Percentiles rank a stretch among this genome's conserved stretches.
phyloP scores from a whole-genome alignment of 768 basidiomycete species.

The Rhodosporidiobolus sp. region DNA sequence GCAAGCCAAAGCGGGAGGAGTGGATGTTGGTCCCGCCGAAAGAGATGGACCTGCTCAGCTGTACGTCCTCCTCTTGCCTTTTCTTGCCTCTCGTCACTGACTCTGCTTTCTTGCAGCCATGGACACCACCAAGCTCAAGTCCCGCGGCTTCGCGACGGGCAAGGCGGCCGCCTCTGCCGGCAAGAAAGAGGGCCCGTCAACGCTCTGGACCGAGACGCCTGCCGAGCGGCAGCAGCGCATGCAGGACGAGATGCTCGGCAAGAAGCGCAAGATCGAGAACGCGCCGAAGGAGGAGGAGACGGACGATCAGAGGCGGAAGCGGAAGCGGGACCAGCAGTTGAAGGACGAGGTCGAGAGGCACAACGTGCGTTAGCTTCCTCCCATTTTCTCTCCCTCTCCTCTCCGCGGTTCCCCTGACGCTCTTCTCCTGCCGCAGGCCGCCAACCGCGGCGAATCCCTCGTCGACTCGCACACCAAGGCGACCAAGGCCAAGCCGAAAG shows the following conservation, averaged over 20 bases:
- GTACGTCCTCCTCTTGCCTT: conserved; percentile 54
- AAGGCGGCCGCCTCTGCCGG: conserved; percentile 37
- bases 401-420: conserved; percentile 37
- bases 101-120: conserved; percentile 57
- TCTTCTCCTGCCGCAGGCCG: conserved; percentile 50
- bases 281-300: conserved; percentile 44
- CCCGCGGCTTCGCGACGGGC: conserved; percentile 66
- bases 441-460: conserved; percentile 57
- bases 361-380: conserved; percentile 30
- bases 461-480: conserved; percentile 57
- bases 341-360: conserved; percentile 37
- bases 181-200: conserved; percentile 52
- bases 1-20: conserved; percentile 79
- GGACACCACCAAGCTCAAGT: conserved; percentile 76
- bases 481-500: conserved; percentile 48
- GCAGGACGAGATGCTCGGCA: conserved; percentile 88
- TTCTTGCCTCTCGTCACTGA: neutral
- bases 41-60: conserved; percentile 69
- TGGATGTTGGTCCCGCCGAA: conserved; percentile 98
- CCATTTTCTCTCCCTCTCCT: neutral
- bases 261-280: conserved; percentile 67
- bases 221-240: conserved; percentile 83
- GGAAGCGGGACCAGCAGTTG: conserved; percentile 30
- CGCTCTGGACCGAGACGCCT: conserved; percentile 96
- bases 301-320: conserved; percentile 29